Evolutionary conservation across 1,284 basidiomycete species (phyloP), one percentile per base, ranked within the genome.

Genomic region (Porodaedalea pini): DNA sequence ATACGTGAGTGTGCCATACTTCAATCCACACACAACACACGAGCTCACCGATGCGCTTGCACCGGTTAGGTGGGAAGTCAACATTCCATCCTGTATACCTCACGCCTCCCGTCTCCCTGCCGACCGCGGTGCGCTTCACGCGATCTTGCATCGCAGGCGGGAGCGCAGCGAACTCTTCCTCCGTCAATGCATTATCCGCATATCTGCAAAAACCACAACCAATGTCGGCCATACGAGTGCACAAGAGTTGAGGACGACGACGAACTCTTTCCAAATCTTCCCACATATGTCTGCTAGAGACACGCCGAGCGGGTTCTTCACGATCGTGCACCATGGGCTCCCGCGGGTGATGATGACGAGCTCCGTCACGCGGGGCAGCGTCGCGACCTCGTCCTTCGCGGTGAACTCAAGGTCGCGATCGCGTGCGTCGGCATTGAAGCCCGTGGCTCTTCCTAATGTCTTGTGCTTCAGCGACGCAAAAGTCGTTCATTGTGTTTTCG

Each of bases 261-360:
- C 85, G 44, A 59, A 91, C 89, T 90, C 88, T 68, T 81, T 83
- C 77, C 79, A 88, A 41, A 91, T 69, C 7, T 76, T 71, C 2
- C 75, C 75, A 65, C 83, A 87, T 27, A 92, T 77, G 66, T 92
- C 87, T 25, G 77, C 77, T 59, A 88, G 75, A 1, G 86, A 90
- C 8, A 92, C 88, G 0, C 89, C 89, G 1, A 72, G 69, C 8
- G 85, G 81, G 65, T 88, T 90, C 67, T 76, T 81, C 45, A 92
- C 77, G 58, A 83, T 82, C 8, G 88, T 89, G 68, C 88, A 90
- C 89, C 89, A 92, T 1, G 89, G 89, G 48, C 81, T 84, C 40
- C 77, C 71, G 48, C 83, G 78, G n/a, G 83, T 83, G 67, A 92
- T 85, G 61, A 92, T 76, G 62, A 87, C 81, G 59, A 92, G 71